Evolutionary conservation across 2,329 filamentous ascomycete species (phyloP).

Genomic region (Nemania serpens): DNA sequence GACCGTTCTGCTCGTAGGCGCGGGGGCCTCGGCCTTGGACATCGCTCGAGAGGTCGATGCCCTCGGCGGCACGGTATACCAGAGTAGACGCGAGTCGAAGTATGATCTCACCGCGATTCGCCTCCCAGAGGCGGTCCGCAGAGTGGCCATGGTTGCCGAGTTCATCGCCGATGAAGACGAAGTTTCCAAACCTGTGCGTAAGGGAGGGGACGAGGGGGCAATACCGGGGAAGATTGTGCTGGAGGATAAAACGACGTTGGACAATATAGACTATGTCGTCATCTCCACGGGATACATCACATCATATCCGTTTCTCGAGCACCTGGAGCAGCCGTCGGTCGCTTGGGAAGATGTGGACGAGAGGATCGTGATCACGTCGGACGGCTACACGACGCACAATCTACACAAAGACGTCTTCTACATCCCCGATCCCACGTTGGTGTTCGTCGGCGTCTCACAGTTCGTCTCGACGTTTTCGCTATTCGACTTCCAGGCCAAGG

Average conservation of each 20-base stretch:
- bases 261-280: conserved; percentile 64
- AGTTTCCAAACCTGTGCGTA: conserved; percentile 4
- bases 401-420: conserved; percentile 74
- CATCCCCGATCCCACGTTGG: conserved; percentile 66
- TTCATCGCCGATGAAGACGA: conserved; percentile 48
- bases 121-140: conserved; percentile 57
- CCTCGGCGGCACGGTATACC: conserved; percentile 47
- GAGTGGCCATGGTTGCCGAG: conserved; percentile 56
- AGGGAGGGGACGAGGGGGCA: conserved; percentile 35
- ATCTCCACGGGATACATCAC: conserved; percentile 72
- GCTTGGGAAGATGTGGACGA: conserved; percentile 54
- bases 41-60: conserved; percentile 48
- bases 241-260: conserved; percentile 56
- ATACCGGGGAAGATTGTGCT: conserved; percentile 59
- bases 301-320: conserved; percentile 66
- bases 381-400: conserved; percentile 68
- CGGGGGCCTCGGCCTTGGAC: conserved; percentile 50
- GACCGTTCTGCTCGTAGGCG: conserved; percentile 58
- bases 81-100: conserved; percentile 62
- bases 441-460: conserved; percentile 68
- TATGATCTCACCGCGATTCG: conserved; percentile 61
- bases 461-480: conserved; percentile 70
- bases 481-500: conserved; percentile 72
- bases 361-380: conserved; percentile 60
- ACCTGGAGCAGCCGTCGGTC: conserved; percentile 49